These are phyloP conservation scores for Tolypocladium guangdongense DNA, from an alignment of 2,329 filamentous ascomycete species.

Conservation along the genomic window DNA sequence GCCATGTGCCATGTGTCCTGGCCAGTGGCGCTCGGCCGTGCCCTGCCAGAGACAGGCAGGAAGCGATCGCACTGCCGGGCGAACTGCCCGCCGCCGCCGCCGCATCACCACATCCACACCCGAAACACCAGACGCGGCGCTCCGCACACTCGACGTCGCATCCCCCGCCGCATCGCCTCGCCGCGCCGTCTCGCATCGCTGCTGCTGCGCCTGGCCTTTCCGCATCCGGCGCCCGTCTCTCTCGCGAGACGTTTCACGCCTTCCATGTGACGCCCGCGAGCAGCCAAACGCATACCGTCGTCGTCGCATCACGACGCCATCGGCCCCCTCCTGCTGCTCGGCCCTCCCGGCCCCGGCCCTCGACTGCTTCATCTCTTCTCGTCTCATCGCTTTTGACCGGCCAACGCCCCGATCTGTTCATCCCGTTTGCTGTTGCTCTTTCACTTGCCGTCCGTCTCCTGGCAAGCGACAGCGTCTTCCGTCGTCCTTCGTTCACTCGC, in stretches of 20 bases:
- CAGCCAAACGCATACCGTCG: neutral
- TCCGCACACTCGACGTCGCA: too few relatives aligned
- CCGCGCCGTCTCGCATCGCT: too few relatives aligned
- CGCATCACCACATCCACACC: too few relatives aligned
- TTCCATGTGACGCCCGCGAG: neutral
- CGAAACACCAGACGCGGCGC: too few relatives aligned
- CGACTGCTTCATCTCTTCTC: neutral
- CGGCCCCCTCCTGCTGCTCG: neutral
- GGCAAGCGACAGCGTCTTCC: neutral
- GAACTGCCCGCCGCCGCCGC: too few relatives aligned
- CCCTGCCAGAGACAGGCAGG: too few relatives aligned
- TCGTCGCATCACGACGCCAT: neutral
- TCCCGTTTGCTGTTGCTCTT: neutral
- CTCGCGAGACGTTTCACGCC: neutral
- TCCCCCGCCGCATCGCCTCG: too few relatives aligned
- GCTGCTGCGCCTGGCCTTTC: too few relatives aligned
- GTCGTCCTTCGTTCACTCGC: constrained; percentile 16
- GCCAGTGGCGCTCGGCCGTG: too few relatives aligned
- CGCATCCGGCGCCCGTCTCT: too few relatives aligned
- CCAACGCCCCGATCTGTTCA: neutral
- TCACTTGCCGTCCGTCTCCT: neutral
- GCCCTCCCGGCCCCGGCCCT: neutral
- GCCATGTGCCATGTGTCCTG: neutral
- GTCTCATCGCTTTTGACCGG: neutral
- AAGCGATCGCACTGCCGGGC: too few relatives aligned